A percentile compares a stretch with the other conserved stretches of the same genome.
These are phyloP conservation scores for Gossypium laxum DNA, from an alignment of 441 rosid species.

Conservation along the genomic window DNA sequence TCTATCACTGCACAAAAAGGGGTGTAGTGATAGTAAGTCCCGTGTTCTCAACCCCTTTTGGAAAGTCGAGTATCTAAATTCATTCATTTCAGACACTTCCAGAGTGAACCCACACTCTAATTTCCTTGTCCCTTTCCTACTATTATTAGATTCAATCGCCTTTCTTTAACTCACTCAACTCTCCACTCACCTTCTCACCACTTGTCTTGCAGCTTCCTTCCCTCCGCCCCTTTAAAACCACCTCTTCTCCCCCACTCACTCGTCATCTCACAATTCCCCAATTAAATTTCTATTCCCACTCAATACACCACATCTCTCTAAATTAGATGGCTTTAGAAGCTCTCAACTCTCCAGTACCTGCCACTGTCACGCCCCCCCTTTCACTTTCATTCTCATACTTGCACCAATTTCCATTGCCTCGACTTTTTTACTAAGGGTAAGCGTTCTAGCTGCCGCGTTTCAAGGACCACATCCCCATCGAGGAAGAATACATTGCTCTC, in stretches of 20 bases:
- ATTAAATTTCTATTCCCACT: neutral
- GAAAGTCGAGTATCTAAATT: neutral
- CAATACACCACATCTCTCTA: neutral
- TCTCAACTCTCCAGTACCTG: conserved; percentile 50
- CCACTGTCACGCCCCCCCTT: conserved; percentile 34
- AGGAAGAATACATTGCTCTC: conserved; percentile 85
- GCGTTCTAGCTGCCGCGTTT: conserved; percentile 50
- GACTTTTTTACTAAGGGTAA: conserved; percentile 68
- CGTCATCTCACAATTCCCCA: neutral
- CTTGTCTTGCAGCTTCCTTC: conserved; percentile 63
- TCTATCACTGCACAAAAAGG: too few relatives aligned
- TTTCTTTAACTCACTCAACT: neutral
- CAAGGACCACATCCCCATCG: conserved; percentile 35
- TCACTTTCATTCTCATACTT: conserved; percentile 28
- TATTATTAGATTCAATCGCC: neutral
- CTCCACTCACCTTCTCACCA: conserved; percentile 34
- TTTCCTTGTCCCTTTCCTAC: neutral
- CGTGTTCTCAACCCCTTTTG: too few relatives aligned
- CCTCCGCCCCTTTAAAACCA: neutral
- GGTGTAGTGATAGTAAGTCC: too few relatives aligned
- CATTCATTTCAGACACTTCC: too few relatives aligned
- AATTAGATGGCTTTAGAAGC: conserved; percentile 61
- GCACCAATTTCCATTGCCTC: conserved; percentile 25
- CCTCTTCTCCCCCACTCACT: conserved; percentile 14
- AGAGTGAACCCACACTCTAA: neutral